Conservation (phyloP, 2,329 filamentous ascomycete species). For the Cladophialophora yegresii region DNA sequence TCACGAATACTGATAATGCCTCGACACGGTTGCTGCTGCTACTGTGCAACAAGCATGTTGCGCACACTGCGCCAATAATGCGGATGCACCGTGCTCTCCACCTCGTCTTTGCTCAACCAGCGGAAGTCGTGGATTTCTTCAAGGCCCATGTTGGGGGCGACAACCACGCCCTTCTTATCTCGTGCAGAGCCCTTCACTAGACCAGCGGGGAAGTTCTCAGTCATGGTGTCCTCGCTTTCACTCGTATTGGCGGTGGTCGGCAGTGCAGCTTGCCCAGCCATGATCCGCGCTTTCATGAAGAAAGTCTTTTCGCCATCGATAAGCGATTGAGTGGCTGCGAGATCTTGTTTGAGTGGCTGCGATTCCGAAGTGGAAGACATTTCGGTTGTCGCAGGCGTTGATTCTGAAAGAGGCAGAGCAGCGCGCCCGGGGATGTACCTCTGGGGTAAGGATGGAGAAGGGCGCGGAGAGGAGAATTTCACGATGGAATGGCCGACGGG, state of each 20-base stretch:
- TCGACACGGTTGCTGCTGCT: slow-evolving; percentile 6
- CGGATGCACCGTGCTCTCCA: slow-evolving; percentile 64
- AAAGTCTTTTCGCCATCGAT: slow-evolving; percentile 78
- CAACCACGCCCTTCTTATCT: slow-evolving; percentile 8
- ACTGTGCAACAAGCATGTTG: slow-evolving; percentile 83
- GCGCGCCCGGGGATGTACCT: slow-evolving; percentile 1
- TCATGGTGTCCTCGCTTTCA: slow-evolving; percentile 32
- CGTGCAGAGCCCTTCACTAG: not conserved
- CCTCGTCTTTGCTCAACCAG: slow-evolving; percentile 90
- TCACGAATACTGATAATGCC: not conserved
- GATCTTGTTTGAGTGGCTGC: slow-evolving; percentile 22
- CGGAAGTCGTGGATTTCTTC: slow-evolving; percentile 75
- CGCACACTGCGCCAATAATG: slow-evolving; percentile 74
- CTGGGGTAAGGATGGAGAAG: slow-evolving; percentile 34
- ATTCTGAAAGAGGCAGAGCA: not conserved
- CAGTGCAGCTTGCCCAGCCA: slow-evolving; percentile 91
- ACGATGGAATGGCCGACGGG: slow-evolving; percentile 78
- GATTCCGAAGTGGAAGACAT: not conserved
- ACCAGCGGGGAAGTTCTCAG: slow-evolving; percentile 54
- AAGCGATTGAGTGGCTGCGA: slow-evolving; percentile 36
- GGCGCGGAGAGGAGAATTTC: slow-evolving; percentile 51
- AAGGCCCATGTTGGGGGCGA: slow-evolving; percentile 3
- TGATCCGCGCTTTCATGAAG: slow-evolving; percentile 93
- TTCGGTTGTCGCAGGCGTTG: not conserved
- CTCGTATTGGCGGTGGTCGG: not conserved